Percentiles rank a stretch among this genome's conserved stretches.
These are phyloP conservation scores for Sugiyamaella valdiviana DNA, from an alignment of 805 yeast genomes.

Conservation along the genomic window DNA sequence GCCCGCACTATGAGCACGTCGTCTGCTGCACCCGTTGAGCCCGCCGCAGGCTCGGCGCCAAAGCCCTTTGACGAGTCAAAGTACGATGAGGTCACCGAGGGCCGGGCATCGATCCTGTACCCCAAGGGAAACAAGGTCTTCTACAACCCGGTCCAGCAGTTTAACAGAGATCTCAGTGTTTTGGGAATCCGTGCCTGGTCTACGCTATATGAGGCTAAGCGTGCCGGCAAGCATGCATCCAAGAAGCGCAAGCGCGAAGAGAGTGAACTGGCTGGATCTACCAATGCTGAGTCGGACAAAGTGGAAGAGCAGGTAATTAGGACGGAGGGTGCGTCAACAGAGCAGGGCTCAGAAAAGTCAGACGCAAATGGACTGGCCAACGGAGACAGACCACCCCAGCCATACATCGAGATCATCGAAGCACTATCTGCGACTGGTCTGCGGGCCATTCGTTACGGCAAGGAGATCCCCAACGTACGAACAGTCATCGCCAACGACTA, in stretches of 20 bases:
- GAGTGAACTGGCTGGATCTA: not conserved
- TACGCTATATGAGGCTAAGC: constrained; percentile 43
- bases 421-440: constrained; percentile 94
- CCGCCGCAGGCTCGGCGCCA: constrained; percentile 1
- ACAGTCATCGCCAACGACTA: constrained; percentile 85
- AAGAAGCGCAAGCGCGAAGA: not conserved
- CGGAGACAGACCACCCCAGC: constrained; percentile 27
- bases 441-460: constrained; percentile 87
- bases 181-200: constrained; percentile 84
- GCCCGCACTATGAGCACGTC: not conserved
- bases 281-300: constrained; percentile 3
- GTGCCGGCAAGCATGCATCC: constrained; percentile 18
- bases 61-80: constrained; percentile 10
- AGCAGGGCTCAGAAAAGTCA: too few species aligned
- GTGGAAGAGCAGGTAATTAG: constrained; percentile 5
- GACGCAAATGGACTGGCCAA: constrained; percentile 1
- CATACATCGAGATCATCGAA: constrained; percentile 68
- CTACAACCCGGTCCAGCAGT: constrained; percentile 95
- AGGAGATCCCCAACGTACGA: constrained; percentile 74
- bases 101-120: constrained; percentile 73
- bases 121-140: constrained; percentile 82
- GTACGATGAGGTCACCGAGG: constrained; percentile 47
- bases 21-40: constrained; percentile 2
- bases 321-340: too few species aligned
- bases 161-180: constrained; percentile 86